These are phyloP conservation scores for Scenedesmus sp. DNA, from an alignment of 163 green algal genomes.

Conservation along the genomic window DNA sequence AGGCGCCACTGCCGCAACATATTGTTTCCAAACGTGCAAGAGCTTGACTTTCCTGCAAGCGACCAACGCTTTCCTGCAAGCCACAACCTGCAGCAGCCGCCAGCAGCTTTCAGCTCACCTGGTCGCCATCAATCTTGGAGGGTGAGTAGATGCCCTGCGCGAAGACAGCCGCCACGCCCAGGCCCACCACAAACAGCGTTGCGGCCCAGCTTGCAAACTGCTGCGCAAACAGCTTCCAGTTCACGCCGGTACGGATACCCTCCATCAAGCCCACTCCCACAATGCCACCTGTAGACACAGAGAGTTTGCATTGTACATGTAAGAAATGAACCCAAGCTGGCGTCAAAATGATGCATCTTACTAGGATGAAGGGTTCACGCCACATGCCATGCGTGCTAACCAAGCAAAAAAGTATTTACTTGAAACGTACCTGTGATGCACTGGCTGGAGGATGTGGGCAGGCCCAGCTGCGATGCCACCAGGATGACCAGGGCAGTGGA, in stretches of 20 bases:
- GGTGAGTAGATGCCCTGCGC: slow-evolving; percentile 57
- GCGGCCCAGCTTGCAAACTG: slow-evolving; percentile 56
- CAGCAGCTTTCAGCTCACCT: not conserved
- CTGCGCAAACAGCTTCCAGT: slow-evolving; percentile 63
- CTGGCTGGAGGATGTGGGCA: slow-evolving; percentile 64
- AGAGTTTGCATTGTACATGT: no score
- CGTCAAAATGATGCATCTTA: no score
- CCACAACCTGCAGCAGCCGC: no score
- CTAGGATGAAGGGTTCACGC: no score
- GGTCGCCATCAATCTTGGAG: slow-evolving; percentile 42
- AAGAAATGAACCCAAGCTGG: no score
- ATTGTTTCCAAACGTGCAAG: no score
- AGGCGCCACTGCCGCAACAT: no score
- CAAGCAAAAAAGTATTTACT: no score
- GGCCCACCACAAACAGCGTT: slow-evolving; percentile 59
- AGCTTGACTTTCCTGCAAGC: no score
- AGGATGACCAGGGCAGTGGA: slow-evolving; percentile 64
- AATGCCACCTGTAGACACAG: slow-evolving; percentile 56
- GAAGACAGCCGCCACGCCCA: slow-evolving; percentile 57
- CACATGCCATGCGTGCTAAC: no score
- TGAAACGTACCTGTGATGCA: slow-evolving; percentile 46
- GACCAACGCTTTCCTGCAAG: no score
- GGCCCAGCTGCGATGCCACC: slow-evolving; percentile 61
- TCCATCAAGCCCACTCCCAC: slow-evolving; percentile 65
- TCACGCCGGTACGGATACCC: slow-evolving; percentile 55